Conservation (phyloP, 2,329 filamentous ascomycete genomes). For the Colletotrichum nymphaeae region DNA sequence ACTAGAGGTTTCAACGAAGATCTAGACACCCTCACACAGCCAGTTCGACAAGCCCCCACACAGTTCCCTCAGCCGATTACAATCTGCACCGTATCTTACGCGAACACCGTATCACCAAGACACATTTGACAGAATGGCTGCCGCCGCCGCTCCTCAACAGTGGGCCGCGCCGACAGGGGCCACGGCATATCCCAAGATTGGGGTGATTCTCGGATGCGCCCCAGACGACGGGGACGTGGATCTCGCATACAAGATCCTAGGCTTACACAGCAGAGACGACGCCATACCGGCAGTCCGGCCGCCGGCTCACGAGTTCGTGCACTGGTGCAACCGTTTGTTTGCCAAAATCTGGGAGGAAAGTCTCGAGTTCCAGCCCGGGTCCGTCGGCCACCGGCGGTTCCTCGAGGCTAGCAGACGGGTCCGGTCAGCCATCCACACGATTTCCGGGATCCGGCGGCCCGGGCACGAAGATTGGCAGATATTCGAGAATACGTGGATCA, state of each 20-base stretch:
- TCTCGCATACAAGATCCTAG: background rate
- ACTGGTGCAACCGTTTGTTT: background rate
- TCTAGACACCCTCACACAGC: background rate
- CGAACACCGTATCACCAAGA: background rate
- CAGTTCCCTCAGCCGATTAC: background rate
- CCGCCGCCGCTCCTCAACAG: background rate
- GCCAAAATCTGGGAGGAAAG: background rate
- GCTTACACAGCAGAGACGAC: background rate
- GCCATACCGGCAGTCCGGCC: too few relatives aligned
- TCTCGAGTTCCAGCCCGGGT: background rate
- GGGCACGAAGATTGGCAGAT: slow-evolving; percentile 5
- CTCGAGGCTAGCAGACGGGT: slow-evolving; percentile 20
- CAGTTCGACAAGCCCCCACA: background rate
- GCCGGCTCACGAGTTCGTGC: background rate
- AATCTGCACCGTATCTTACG: background rate
- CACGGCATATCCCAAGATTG: background rate
- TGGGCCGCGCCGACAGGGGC: background rate
- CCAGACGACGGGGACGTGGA: background rate
- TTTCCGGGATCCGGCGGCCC: slow-evolving; percentile 17
- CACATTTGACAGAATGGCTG: background rate
- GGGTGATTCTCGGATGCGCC: background rate
- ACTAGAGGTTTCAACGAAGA: too few relatives aligned
- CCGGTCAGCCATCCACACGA: slow-evolving; percentile 10
- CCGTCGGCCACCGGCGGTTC: slow-evolving; percentile 1
- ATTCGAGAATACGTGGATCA: too few relatives aligned